A percentile compares a stretch with the other conserved stretches of the same genome.
phyloP scores from a whole-genome alignment of 768 basidiomycete species.

The Auricularia cornea region DNA sequence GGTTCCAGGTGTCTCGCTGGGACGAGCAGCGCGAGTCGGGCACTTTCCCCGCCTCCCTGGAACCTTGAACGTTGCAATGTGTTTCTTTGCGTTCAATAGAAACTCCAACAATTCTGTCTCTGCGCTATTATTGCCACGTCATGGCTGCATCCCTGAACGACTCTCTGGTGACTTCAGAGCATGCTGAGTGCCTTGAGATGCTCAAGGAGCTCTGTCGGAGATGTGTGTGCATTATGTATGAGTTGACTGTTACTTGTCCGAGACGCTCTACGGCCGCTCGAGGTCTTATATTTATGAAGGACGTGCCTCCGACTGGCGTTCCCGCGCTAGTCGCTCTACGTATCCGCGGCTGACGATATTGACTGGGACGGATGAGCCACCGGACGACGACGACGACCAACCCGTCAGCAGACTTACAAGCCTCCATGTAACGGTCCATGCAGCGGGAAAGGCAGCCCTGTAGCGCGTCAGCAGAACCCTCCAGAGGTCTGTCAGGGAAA shows the following conservation, averaged over 20 bases:
- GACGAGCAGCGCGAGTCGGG: constrained; percentile 93
- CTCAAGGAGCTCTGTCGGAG: neutral
- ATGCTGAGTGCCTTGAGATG: too few relatives aligned
- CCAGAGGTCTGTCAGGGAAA: neutral
- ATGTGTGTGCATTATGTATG: neutral
- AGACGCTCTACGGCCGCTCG: neutral
- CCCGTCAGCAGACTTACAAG: constrained; percentile 45
- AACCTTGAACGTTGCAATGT: constrained; percentile 39
- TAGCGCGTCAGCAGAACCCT: neutral
- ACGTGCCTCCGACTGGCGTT: constrained; percentile 24
- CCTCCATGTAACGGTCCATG: constrained; percentile 77
- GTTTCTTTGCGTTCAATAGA: neutral
- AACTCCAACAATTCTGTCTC: neutral
- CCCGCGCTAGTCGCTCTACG: constrained; percentile 45
- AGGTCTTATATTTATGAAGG: neutral
- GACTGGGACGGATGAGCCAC: constrained; percentile 34
- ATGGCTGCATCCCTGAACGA: neutral
- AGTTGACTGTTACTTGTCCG: too few relatives aligned
- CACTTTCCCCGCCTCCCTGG: constrained; percentile 86
- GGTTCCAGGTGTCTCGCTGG: constrained; percentile 66
- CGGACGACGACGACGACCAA: neutral
- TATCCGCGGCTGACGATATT: constrained; percentile 71
- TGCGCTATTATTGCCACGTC: neutral
- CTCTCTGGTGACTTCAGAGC: too few relatives aligned
- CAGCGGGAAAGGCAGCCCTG: constrained; percentile 72